Conservation (phyloP, 2,329 filamentous ascomycete species). For the Sclerotinia borealis region DNA sequence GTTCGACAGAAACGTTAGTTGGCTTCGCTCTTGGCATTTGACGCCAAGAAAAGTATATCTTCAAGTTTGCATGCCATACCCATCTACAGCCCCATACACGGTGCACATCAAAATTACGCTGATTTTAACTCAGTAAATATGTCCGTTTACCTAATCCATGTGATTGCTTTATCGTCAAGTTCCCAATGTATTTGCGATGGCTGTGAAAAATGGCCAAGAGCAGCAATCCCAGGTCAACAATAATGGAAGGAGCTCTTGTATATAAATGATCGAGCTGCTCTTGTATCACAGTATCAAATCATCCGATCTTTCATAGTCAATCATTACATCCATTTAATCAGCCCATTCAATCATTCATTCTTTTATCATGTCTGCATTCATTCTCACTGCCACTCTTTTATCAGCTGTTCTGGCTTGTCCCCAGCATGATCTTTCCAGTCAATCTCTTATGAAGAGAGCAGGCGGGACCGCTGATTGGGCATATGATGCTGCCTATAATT, state of each 20-base stretch:
- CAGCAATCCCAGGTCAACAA: neutral
- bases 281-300: neutral
- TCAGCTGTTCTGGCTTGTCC: constrained; percentile 21
- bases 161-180: neutral
- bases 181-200: neutral
- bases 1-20: neutral
- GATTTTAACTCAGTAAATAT: neutral
- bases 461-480: constrained; percentile 25
- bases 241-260: neutral
- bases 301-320: neutral
- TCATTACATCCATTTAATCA: too few relatives aligned
- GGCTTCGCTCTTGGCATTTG: neutral
- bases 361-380: neutral
- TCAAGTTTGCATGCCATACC: neutral
- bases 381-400: constrained; percentile 10
- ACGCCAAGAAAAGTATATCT: neutral
- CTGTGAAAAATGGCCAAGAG: neutral
- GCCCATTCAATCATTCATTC: neutral
- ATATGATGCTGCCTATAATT: constrained; percentile 37
- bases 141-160: neutral
- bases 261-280: neutral
- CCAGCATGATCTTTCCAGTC: constrained; percentile 17
- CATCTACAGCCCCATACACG: neutral
- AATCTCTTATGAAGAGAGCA: constrained; percentile 14
- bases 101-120: neutral